Base-by-base conservation (phyloP, 2,329 filamentous ascomycete genomes). In the Hortaea sp. region DNA sequence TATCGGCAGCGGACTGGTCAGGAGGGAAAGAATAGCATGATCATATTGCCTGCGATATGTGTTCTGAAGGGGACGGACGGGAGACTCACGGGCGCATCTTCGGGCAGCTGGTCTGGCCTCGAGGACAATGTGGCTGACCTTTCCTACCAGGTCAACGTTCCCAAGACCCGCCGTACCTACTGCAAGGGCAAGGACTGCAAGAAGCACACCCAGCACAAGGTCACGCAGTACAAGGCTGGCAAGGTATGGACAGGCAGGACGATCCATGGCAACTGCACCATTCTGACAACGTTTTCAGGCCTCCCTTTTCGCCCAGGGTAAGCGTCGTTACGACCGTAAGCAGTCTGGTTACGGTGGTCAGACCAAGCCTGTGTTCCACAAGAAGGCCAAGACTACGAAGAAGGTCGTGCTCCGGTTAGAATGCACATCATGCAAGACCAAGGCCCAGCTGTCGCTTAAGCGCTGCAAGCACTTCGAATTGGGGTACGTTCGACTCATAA, bases 401-500 rank as follows among this genome's bases (percentile, higher is more conserved):
- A 98, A 98, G 85, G 85, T 98, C 66, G 94, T 98, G 67, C 78
- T 98, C 74, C 84, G 92, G 78, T 77, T 98, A 74, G 92, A 98
- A 75, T 98, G 92, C 81, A 90, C 88, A 69, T 72, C 76, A 63
- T 98, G 92, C 88, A 97, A 97, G 85, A 84, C 88, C 72, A 97
- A 95, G 85, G 83, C 82, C 74, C 88, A 98, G 79, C 81, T 98
- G 69, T 81, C 92, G 63, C 79, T 98, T 74, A 98, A 98, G 86
- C 88, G 92, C 71, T 98, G 92, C 88, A 98, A 98, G 86, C 92
- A 98, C 82, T 98, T 98, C 77, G 92, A 98, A 80, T 79, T 98
- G 69, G 92, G 88, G 87, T 94, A 88, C 58, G 87, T 81, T 55
- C 35, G 6, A 30, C 10, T 39, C 13, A 10, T 10, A 12, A 5